These are phyloP conservation scores for Elongisporangium senticosum DNA, from an alignment of 352 stramenopile species.

Conservation along the genomic window DNA sequence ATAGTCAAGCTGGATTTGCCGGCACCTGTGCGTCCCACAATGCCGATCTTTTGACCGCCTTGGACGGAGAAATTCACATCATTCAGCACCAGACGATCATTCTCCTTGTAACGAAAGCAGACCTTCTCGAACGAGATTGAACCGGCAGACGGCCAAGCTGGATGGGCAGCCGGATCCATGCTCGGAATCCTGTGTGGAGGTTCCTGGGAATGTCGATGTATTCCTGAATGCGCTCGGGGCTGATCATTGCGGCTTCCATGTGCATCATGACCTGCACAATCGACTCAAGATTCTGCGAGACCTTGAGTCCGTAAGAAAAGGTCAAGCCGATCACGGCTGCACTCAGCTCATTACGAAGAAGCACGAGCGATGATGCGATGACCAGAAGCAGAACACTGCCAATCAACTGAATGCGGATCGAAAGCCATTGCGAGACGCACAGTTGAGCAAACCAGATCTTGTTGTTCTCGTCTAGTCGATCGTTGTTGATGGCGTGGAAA, in stretches of 20 bases:
- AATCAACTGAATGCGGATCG: constrained; percentile 19
- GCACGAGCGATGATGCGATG: constrained; percentile 15
- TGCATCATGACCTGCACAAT: constrained; percentile 59
- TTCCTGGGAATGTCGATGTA: constrained; percentile 69
- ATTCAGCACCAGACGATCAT: constrained; percentile 38
- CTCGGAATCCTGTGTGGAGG: constrained; percentile 28
- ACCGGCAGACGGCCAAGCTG: constrained; percentile 77
- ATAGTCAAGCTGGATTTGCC: constrained; percentile 80
- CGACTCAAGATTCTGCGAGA: constrained; percentile 76
- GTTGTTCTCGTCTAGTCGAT: constrained; percentile 6
- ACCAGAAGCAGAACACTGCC: constrained; percentile 13
- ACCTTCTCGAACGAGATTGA: constrained; percentile 82
- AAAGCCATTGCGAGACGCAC: constrained; percentile 14
- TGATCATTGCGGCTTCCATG: constrained; percentile 79
- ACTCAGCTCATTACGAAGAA: constrained; percentile 23
- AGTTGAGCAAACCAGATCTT: constrained; percentile 6
- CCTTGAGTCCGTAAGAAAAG: constrained; percentile 88
- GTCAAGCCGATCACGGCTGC: constrained; percentile 75
- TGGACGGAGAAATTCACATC: constrained; percentile 17
- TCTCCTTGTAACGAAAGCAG: constrained; percentile 82
- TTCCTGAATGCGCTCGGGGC: constrained; percentile 84
- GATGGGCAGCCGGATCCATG: constrained; percentile 23
- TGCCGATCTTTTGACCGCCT: constrained; percentile 60
- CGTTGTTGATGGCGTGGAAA: constrained; percentile 2
- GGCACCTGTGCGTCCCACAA: constrained; percentile 81